Evolutionary conservation across 164 flowering plant genomes (phyloP), one percentile per base, ranked within the genome.

Genomic region (Piper betle): DNA sequence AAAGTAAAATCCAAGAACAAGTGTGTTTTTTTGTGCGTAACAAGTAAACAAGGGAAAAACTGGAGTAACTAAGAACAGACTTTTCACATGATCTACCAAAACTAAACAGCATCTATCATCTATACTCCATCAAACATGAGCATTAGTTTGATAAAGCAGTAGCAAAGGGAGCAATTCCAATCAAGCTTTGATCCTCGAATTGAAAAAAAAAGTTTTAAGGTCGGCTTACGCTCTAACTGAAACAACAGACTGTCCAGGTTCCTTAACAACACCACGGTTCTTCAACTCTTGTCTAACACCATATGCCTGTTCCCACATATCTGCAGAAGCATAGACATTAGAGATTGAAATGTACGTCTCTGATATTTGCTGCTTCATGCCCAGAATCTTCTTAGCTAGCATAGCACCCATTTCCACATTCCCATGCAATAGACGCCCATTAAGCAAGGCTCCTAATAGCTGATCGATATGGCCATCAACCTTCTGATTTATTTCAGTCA

Each of bases 391-490:
- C 48, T 57, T 52, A 57, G 78, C 78, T 10, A 72, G 76, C 46
- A n/a, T 60, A 15, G 59, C 60, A 42, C 80, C 80, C 63, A 76
- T 65, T 52, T 77, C 74, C 68, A 73, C 61, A 33, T 77, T 66
- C 11, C 73, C 78, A 64, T 79, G 73, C 57, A 70, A 64, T 25
- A 65, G 69, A 63, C 82, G 77, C 19, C 78, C 82, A 33, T 75
- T 79, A 10, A 79, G 64, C 53, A 79, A 43, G 39, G 80, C 78
- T 53, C 72, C 77, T 58, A 65, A 58, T 7, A 66, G 25, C 19
- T 68, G 62, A 5, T 64, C 69, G 50, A 54, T 58, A 19, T 64
- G 18, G 60, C 15, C 50, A 46, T 10, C 15, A 5, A 46, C 50
- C 10, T 46, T 15, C 10, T 46, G 50, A 10, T 15, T 46, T 46